Percentiles rank a stretch among this genome's conserved stretches.
Evolutionary conservation across 2,329 filamentous ascomycete genomes (phyloP).

Genomic region (Gaeumannomyces tritici): DNA sequence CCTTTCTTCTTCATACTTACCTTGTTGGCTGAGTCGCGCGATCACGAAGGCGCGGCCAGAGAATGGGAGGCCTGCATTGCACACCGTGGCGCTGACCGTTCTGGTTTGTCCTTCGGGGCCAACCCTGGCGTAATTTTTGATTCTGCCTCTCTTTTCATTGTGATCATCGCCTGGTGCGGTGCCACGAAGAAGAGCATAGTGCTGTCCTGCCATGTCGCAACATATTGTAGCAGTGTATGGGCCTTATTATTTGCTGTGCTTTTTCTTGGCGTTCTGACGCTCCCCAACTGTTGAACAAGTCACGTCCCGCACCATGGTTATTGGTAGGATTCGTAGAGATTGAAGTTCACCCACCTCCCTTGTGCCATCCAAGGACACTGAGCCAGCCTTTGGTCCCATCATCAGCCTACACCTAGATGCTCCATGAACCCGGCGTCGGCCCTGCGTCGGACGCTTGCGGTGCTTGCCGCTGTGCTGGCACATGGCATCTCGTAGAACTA

Average conservation of each 20-base stretch:
- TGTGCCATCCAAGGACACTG: no score
- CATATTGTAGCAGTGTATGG: no score
- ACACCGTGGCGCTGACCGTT: constrained; percentile 37
- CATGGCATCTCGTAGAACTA: not conserved
- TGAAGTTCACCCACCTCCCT: no score
- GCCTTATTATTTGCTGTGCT: no score
- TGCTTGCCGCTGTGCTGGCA: not conserved
- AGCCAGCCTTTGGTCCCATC: not conserved
- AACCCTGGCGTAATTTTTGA: constrained; percentile 40
- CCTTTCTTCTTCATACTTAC: constrained; percentile 24
- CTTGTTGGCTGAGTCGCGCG: constrained; percentile 31
- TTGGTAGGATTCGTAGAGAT: no score
- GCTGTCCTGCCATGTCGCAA: no score
- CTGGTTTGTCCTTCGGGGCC: constrained; percentile 43
- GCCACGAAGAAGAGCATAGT: constrained; percentile 30
- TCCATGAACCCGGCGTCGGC: not conserved
- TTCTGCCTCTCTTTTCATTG: constrained; percentile 34
- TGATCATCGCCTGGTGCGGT: constrained; percentile 24
- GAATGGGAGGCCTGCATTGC: constrained; percentile 40
- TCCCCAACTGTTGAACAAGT: no score
- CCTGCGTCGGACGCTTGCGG: not conserved
- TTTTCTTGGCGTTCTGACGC: no score
- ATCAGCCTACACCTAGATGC: not conserved
- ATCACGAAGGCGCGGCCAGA: constrained; percentile 32
- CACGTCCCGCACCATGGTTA: no score